These are phyloP conservation scores for Akanthomyces lecanii DNA, from an alignment of 2,329 filamentous ascomycete species.

Conservation along the genomic window DNA sequence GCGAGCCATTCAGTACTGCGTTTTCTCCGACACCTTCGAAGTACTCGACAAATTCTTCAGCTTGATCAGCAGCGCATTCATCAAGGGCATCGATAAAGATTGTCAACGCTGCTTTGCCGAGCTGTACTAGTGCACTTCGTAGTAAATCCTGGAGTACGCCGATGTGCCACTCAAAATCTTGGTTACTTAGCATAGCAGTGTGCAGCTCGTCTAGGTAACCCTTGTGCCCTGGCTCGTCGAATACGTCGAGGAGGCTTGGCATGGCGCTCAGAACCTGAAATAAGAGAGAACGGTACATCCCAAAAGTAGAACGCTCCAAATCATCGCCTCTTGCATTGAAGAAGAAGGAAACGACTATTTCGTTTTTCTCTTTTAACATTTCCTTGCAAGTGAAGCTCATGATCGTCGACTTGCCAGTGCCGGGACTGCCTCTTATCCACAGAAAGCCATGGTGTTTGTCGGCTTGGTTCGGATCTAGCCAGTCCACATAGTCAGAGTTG, in stretches of 20 bases:
- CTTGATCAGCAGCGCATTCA: constrained; percentile 41
- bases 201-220: not conserved
- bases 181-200: not conserved
- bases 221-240: not conserved
- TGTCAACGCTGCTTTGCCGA: constrained; percentile 6
- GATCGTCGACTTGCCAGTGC: constrained; percentile 42
- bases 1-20: constrained; percentile 8
- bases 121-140: not conserved
- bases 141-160: not conserved
- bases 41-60: constrained; percentile 37
- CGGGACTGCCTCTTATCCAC: constrained; percentile 42
- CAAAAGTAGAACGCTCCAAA: constrained; percentile 41
- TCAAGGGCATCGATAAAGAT: constrained; percentile 43
- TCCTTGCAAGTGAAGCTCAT: constrained; percentile 36
- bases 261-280: constrained; percentile 36
- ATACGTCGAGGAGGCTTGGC: constrained; percentile 18
- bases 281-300: constrained; percentile 47
- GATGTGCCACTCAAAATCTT: not conserved
- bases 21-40: constrained; percentile 35
- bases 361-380: constrained; percentile 19
- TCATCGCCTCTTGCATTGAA: constrained; percentile 43
- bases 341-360: constrained; percentile 39
- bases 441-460: constrained; percentile 13
- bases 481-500: not conserved
- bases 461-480: constrained; percentile 6